Conservation (phyloP, 805 yeast genomes). For the Saturnispora dispora region DNA sequence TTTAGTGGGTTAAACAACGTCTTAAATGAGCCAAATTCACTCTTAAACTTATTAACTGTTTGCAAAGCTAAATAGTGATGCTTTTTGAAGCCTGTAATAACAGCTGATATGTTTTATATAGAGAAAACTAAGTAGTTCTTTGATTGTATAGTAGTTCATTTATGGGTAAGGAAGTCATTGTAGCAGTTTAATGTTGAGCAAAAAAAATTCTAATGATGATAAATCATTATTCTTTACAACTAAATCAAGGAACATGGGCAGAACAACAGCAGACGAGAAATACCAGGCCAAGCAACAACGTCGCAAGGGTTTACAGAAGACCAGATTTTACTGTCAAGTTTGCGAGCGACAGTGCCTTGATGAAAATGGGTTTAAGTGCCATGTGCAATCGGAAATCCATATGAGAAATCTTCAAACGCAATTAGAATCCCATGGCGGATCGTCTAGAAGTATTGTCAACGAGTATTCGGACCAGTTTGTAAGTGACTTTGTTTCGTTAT, state of each 20-base stretch:
- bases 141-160: too few species aligned
- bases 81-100: too few species aligned
- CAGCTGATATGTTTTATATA: too few species aligned
- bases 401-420: constrained; percentile 40
- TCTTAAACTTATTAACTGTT: too few species aligned
- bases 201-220: background rate
- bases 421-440: constrained; percentile 35
- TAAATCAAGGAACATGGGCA: background rate
- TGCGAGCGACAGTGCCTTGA: constrained; percentile 94
- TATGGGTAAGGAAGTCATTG: too few species aligned
- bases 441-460: constrained; percentile 31
- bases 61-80: too few species aligned
- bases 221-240: background rate
- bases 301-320: constrained; percentile 82
- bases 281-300: constrained; percentile 43
- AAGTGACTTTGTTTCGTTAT: constrained; percentile 50
- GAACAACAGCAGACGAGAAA: constrained; percentile 10
- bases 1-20: too few species aligned
- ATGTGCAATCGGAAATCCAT: constrained; percentile 76
- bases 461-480: constrained; percentile 54
- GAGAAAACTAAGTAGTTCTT: too few species aligned
- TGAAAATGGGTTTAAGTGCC: constrained; percentile 91
- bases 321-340: constrained; percentile 82
- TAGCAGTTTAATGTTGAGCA: background rate
- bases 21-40: too few species aligned